phyloP scores from a whole-genome alignment of 2,329 filamentous ascomycete species.

The Diaporthe helianthi region DNA sequence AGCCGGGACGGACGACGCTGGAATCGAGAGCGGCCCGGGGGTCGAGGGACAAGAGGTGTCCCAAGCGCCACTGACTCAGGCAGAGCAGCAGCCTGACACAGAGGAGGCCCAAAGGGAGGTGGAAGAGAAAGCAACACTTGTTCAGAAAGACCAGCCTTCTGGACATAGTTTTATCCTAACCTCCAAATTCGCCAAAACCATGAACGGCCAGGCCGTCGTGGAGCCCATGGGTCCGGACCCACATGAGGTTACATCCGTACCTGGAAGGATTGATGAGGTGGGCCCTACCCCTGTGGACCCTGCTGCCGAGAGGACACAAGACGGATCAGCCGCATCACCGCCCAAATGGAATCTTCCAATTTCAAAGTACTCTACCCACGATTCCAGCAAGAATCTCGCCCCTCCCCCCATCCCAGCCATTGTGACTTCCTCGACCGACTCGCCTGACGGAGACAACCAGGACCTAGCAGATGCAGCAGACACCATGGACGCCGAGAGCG shows the following conservation, averaged over 20 bases:
- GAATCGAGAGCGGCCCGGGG: not conserved
- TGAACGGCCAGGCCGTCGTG: conserved; percentile 34
- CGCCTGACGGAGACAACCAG: conserved; percentile 34
- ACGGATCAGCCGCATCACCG: conserved; percentile 34
- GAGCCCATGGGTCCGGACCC: conserved; percentile 33
- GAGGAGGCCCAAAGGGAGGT: conserved; percentile 14
- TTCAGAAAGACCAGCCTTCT: conserved; percentile 17
- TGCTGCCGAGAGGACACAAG: conserved; percentile 34
- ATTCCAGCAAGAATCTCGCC: conserved; percentile 39
- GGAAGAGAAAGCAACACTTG: conserved; percentile 17
- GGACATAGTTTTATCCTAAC: conserved; percentile 37
- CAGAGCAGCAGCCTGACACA: conserved; percentile 15
- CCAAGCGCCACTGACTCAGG: conserved; percentile 29
- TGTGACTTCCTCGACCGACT: conserved; percentile 34
- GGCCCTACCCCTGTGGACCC: conserved; percentile 33
- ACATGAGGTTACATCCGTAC: conserved; percentile 34
- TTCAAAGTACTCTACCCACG: conserved; percentile 54
- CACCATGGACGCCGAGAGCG: conserved; percentile 40
- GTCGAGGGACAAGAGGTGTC: conserved; percentile 28
- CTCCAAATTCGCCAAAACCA: conserved; percentile 39
- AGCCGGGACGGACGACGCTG: conserved; percentile 7
- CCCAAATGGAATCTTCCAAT: conserved; percentile 43
- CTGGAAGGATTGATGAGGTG: conserved; percentile 35
- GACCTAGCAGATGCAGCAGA: conserved; percentile 32
- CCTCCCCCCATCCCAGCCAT: conserved; percentile 36